Percentiles rank a stretch among this genome's conserved stretches.
These are phyloP conservation scores for Starmerella khaoyaiensis DNA, from an alignment of 805 yeast genomes.

Conservation along the genomic window DNA sequence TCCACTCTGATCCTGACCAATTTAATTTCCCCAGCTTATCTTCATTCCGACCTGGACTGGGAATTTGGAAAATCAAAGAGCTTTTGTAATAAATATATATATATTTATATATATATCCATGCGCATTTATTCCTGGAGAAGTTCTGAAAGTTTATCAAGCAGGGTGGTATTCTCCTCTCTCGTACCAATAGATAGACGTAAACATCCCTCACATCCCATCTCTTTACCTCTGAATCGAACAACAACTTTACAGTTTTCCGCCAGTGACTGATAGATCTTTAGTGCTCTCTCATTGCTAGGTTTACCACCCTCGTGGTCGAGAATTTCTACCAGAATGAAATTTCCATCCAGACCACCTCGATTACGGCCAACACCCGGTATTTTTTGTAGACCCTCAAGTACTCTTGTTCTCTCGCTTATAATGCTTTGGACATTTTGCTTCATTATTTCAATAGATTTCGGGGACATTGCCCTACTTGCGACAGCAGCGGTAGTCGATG, in stretches of 20 bases:
- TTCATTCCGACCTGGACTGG: constrained; percentile 8
- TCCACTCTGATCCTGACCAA: constrained; percentile 11
- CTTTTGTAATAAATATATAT: not conserved
- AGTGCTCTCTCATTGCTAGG: constrained; percentile 62
- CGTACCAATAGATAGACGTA: constrained; percentile 83
- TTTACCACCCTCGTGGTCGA: constrained; percentile 41
- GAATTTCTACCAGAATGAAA: constrained; percentile 62
- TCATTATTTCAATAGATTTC: constrained; percentile 49
- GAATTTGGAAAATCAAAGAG: constrained; percentile 10
- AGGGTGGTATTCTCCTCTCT: constrained; percentile 52
- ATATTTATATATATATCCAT: not conserved
- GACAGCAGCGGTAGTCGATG: constrained; percentile 61
- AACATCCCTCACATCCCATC: constrained; percentile 74
- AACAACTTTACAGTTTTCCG: constrained; percentile 62
- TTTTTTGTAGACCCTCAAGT: constrained; percentile 38
- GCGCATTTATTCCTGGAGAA: constrained; percentile 8
- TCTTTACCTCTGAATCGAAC: constrained; percentile 87
- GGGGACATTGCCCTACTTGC: constrained; percentile 60
- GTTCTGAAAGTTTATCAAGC: constrained; percentile 34
- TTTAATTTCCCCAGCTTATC: not conserved
- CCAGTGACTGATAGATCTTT: constrained; percentile 53
- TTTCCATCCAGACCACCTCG: constrained; percentile 84
- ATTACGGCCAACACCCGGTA: constrained; percentile 56
- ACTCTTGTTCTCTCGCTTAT: constrained; percentile 44
- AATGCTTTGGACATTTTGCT: constrained; percentile 38